Conservation (phyloP, 805 yeast species). For the Pichia manshurica region DNA sequence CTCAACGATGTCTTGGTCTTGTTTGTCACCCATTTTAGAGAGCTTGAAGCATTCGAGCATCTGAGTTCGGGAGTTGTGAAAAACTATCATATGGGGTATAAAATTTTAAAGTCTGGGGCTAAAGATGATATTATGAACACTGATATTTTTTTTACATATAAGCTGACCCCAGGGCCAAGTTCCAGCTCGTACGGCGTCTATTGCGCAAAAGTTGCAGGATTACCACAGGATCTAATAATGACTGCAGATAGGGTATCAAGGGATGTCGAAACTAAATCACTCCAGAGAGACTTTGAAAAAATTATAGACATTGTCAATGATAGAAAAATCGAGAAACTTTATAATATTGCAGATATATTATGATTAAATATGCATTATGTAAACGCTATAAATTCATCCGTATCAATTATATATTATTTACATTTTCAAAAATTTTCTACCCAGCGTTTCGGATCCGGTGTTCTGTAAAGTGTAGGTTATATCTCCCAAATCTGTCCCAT, state of each 20-base stretch:
- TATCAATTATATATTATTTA: constrained; percentile 9
- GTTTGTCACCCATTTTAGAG: constrained; percentile 83
- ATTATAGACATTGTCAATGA: not conserved
- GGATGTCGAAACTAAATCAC: constrained; percentile 16
- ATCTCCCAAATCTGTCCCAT: constrained; percentile 42
- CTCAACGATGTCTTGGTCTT: constrained; percentile 49
- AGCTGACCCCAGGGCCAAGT: constrained; percentile 44
- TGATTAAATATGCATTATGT: not conserved
- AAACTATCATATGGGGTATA: constrained; percentile 68
- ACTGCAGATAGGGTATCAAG: constrained; percentile 38
- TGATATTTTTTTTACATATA: constrained; percentile 48
- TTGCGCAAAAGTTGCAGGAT: constrained; percentile 71
- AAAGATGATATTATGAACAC: too few species aligned
- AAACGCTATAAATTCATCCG: too few species aligned
- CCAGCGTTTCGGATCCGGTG: constrained; percentile 15
- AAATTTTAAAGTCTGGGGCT: constrained; percentile 12
- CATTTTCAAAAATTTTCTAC: constrained; percentile 27
- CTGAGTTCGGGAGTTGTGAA: constrained; percentile 35
- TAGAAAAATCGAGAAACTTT: constrained; percentile 12
- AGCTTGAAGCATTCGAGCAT: constrained; percentile 47
- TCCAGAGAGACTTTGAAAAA: not conserved
- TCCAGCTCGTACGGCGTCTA: constrained; percentile 75
- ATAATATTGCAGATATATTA: constrained; percentile 22
- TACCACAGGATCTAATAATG: constrained; percentile 43
- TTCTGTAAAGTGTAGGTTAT: constrained; percentile 51